These are phyloP conservation scores for Fusarium irregulare DNA, from an alignment of 2,329 filamentous ascomycete genomes.

Conservation along the genomic window DNA sequence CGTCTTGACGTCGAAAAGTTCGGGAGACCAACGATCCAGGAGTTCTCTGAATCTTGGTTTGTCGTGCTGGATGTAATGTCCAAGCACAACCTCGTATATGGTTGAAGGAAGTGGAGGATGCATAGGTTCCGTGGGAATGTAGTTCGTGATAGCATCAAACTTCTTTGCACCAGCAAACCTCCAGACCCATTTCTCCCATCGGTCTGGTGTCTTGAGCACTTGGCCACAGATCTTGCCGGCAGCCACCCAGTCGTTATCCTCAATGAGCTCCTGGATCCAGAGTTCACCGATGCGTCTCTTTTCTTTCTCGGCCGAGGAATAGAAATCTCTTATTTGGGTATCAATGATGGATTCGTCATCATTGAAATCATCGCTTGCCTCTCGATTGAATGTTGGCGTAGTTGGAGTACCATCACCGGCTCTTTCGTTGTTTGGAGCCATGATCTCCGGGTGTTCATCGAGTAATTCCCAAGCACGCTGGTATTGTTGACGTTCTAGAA, in stretches of 20 bases:
- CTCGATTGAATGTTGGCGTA: constrained; percentile 56
- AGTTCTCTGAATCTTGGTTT: constrained; percentile 80
- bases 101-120: constrained; percentile 81
- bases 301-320: constrained; percentile 81
- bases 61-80: constrained; percentile 86
- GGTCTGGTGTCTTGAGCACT: constrained; percentile 80
- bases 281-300: constrained; percentile 91
- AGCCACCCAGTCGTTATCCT: constrained; percentile 76
- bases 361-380: constrained; percentile 72
- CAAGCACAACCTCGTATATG: constrained; percentile 89
- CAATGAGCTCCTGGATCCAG: constrained; percentile 89
- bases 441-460: constrained; percentile 84
- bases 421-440: constrained; percentile 57
- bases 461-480: constrained; percentile 89
- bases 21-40: constrained; percentile 84
- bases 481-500: constrained; percentile 83
- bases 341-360: constrained; percentile 72
- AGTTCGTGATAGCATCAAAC: constrained; percentile 88
- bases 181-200: constrained; percentile 98
- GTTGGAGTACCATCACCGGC: constrained; percentile 54
- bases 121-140: constrained; percentile 82
- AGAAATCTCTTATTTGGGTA: constrained; percentile 66
- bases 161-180: constrained; percentile 86
- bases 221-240: constrained; percentile 86
- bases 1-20: constrained; percentile 82